Evolutionary conservation across 2,329 filamentous ascomycete species (phyloP), one percentile per base, ranked within the genome.

Genomic region (Fusarium tuaranense): DNA sequence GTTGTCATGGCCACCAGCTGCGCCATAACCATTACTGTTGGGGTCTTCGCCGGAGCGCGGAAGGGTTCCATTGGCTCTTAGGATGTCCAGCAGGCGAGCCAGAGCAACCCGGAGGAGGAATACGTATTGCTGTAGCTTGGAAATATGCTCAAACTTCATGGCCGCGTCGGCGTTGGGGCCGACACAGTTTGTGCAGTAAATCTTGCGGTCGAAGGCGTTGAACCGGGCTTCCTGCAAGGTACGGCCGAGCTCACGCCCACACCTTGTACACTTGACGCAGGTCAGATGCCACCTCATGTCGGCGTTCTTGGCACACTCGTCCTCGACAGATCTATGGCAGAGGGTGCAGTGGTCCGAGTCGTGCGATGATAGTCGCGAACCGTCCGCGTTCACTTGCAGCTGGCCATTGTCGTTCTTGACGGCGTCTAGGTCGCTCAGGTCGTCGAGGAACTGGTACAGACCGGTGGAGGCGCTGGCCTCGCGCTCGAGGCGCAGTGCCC

Each of bases 51-150:
- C 93, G 70, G 92, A 90, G 41, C 92, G 91, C 65, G 95, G 92
- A 57, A 98, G 85, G 30, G 94, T 93, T 67, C 95, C 95, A 75
- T 92, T 97, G 75, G 89, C 94, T 73, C 95, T 92, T 38, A 99
- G 88, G 34, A 97, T 97, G 53, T 96, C 94, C 71, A 99, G 87
- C 27, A 99, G 88, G 67, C 97, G 89, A 27, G 97, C 97, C 75
- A 99, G 89, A 20, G 97, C 97, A 25, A 99, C 97, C 78, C 94
- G 92, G 46, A 99, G 88, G 22, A 99, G 87, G 83, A 98, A 98
- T 7, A 98, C 92, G 81, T 98, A 99, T 85, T 99, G 96, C 80
- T 97, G 93, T 65, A 99, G 87, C 82, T 97, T 95, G 20, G 94
- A 94, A 41, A 98, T 90, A 71, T 91, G 90, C 70, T 92, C 89